Base-by-base conservation (phyloP, 257 asterid genomes). In the Rhazya stricta region DNA sequence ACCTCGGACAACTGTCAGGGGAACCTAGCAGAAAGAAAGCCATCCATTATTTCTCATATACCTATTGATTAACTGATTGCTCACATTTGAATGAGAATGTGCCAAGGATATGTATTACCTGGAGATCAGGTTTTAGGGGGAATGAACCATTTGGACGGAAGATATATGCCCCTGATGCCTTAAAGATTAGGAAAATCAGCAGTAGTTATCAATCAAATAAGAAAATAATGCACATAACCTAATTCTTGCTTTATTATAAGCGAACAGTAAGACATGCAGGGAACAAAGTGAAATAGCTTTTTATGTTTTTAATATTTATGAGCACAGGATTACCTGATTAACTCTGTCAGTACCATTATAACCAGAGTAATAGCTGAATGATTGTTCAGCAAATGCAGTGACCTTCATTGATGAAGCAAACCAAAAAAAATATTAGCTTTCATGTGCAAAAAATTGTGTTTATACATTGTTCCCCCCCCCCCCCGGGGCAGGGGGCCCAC, bases 151-250 rank as follows among this genome's bases (percentile, higher is more conserved):
- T 91, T 69, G 97, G 97, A 46, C 96, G 96, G 87, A 91, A 91
- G 77, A 91, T 86, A 81, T 89, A 91, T 71, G 97, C 97, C 77
- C 97, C 97, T 69, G 97, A 91, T 78, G 93, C 96, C 89, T 86
- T 82, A 75, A 51, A 86, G 58, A 75, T 76, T 73, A 68, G 77
- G 79, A 80, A 29, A n/a, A 67, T 41, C 41, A 41, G 45, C 72
- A 30, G 42, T 43, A 66, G 71, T 72, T 67, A 76, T 43, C 42
- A 74, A 36, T 27, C 41, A 53, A 70, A 54, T 68, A 32, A 54
- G 30, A 67, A 41, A 67, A 48, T 16, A 66, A 67, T 37, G 34
- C 46, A 75, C 30, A 11, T 3, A 36, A 48, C 30, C 39, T 23
- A 60, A 46, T 23, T 25, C 29, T 74, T 30, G 16, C 15, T 7